Base-by-base conservation (phyloP, 257 asterid species). In the Orobanche coerulescens region DNA sequence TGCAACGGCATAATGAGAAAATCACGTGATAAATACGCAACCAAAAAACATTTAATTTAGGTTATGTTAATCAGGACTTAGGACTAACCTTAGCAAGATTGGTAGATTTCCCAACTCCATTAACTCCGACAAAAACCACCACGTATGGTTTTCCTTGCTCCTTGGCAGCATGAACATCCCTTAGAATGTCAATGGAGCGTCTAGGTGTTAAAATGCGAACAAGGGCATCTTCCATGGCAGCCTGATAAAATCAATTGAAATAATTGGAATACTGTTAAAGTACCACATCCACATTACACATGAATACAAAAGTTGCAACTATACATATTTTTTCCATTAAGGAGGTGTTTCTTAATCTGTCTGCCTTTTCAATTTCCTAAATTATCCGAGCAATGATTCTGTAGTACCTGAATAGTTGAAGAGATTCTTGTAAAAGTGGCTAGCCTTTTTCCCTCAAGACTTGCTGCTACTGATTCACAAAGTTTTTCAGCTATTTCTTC, bases 51-150 rank as follows among this genome's bases (percentile, higher is more conserved):
- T n/a, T n/a, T n/a, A n/a, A n/a, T n/a, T n/a, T n/a, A n/a, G n/a
- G n/a, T n/a, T n/a, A n/a, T n/a, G n/a, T n/a, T 25, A 47, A 56
- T 40, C 15, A 61, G 31, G 24, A 42, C 62, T 73, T 33, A n/a
- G n/a, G n/a, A n/a, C n/a, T n/a, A n/a, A 87, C 97, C 95, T 91
- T 91, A 13, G 98, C 98, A 67, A 91, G 96, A 74, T 91, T 91
- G 64, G 98, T 88, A 6, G 98, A 91, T 64, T 91, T 91, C 53
- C 98, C 96, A 48, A 91, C 96, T 64, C 96, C 96, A 72, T 91
- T 91, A 73, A 91, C 98, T 78, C 98, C 98, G 33, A 91, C 94
- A 59, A 91, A 91, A 68, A 91, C 98, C 72, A 91, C 96, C 49
- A 91, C 96, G 59, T 91, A 91, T 46, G 98, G 95, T 73, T 86